phyloP scores from a whole-genome alignment of 2,329 filamentous ascomycete species.

The Colletotrichum spaethianum region DNA sequence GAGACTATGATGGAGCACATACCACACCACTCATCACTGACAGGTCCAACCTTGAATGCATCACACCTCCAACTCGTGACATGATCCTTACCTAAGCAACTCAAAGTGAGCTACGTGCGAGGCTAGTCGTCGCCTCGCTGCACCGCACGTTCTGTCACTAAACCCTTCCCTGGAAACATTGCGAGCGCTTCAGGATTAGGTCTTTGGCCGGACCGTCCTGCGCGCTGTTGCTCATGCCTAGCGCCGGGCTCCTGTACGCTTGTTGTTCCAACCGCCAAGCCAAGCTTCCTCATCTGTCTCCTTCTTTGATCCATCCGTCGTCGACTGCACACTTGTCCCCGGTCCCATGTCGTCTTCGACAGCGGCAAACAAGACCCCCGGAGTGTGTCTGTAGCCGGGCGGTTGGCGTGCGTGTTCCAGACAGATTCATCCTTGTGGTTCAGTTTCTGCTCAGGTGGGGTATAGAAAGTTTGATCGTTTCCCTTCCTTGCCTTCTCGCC shows the following conservation, averaged over 20 bases:
- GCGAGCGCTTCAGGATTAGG: slow-evolving; percentile 33
- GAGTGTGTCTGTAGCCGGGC: slow-evolving; percentile 12
- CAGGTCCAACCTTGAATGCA: slow-evolving; percentile 35
- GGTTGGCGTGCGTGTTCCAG: slow-evolving; percentile 24
- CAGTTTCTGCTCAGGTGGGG: slow-evolving; percentile 29
- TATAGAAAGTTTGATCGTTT: slow-evolving; percentile 22
- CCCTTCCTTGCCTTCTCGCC: background rate
- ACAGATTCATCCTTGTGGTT: slow-evolving; percentile 32
- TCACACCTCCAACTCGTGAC: slow-evolving; percentile 34
- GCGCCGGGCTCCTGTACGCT: background rate
- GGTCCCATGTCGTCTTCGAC: slow-evolving; percentile 12
- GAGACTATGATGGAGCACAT: slow-evolving; percentile 7
- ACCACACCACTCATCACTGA: slow-evolving; percentile 15
- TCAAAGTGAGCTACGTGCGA: slow-evolving; percentile 21
- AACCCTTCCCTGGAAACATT: slow-evolving; percentile 39
- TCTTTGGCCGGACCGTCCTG: slow-evolving; percentile 25
- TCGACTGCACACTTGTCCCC: slow-evolving; percentile 17
- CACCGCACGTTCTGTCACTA: slow-evolving; percentile 35
- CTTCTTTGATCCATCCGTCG: slow-evolving; percentile 23
- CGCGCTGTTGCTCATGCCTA: slow-evolving; percentile 16
- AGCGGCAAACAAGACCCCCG: slow-evolving; percentile 7
- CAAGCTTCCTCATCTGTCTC: slow-evolving; percentile 13
- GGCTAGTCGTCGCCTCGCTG: slow-evolving; percentile 32
- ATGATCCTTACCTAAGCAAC: slow-evolving; percentile 40
- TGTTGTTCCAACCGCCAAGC: slow-evolving; percentile 28